Evolutionary conservation across 441 rosid genomes (phyloP), one percentile per base, ranked within the genome.

Genomic region (Populus hybrid): DNA sequence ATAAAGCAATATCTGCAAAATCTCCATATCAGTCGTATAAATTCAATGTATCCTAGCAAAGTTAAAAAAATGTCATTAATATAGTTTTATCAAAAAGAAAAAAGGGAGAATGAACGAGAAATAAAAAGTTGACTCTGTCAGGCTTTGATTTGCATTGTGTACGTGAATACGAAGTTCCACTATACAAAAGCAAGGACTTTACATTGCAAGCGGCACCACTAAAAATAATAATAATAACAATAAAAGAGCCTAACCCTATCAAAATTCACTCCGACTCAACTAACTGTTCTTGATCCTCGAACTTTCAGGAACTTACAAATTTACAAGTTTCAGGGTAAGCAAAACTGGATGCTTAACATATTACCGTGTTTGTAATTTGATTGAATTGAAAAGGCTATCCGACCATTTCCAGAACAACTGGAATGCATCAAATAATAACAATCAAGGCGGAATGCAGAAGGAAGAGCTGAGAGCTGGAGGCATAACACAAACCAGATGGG

Each of bases 401-500:
- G 23, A 61, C 21, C 67, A 24, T 10, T 24, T 68, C 35, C n/a
- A 0, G 64, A 59, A 59, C 3, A n/a, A n/a, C 2, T 59, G 11
- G 32, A 72, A 64, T 36, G 26, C 68, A 67, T 42, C 26, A 73
- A 72, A 59, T 24, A 46, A 64, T 69, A 74, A 74, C 28, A 42
- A 61, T 81, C 32, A 30, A 30, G 32, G 32, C 4, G 32, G 32
- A 30, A 30, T 30, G 32, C 32, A 30, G 32, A 30, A 30, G 4
- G 32, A 30, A 3, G 32, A 30, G 32, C 98, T 89, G 68, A 92
- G 90, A 73, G 86, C 79, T 23, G 98, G 98, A 74, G 98, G 99
- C 92, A 93, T 85, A 75, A 97, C 92, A 42, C 98, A 90, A 5
- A 97, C 90, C 67, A 97, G 89, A 86, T 97, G 98, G 18, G 99